Percentiles rank a stretch among this genome's conserved stretches.
phyloP scores from a whole-genome alignment of 2,329 filamentous ascomycete species.

The Bipolaris oryzae region DNA sequence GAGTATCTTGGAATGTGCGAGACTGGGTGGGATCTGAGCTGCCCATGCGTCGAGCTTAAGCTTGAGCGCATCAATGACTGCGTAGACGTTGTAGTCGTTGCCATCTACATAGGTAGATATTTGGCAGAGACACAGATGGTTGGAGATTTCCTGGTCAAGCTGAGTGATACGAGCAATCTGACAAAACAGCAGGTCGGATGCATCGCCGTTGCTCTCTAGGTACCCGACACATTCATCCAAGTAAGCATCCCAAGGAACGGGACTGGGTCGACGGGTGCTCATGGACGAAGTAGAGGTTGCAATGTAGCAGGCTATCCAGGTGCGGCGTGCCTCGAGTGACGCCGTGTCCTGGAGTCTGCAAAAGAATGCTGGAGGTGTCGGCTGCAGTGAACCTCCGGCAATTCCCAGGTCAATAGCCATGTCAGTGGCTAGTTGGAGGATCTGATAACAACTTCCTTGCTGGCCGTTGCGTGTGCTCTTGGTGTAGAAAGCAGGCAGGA shows the following conservation, averaged over 20 bases:
- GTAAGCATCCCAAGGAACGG: conserved; percentile 31
- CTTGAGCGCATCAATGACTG: conserved; percentile 23
- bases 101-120: conserved; percentile 25
- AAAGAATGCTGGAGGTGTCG: conserved; percentile 33
- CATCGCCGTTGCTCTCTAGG: conserved; percentile 26
- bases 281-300: conserved; percentile 28
- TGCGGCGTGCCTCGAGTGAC: conserved; percentile 35
- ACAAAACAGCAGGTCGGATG: conserved; percentile 30
- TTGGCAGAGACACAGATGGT: conserved; percentile 27
- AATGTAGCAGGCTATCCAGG: conserved; percentile 39
- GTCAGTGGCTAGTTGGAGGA: conserved; percentile 35
- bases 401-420: conserved; percentile 41
- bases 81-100: conserved; percentile 28
- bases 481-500: conserved; percentile 33
- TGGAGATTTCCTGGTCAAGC: conserved; percentile 31
- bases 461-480: conserved; percentile 25
- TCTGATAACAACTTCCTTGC: conserved; percentile 34
- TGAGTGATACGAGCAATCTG: conserved; percentile 33
- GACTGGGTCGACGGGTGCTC: conserved; percentile 26
- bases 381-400: conserved; percentile 29
- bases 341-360: conserved; percentile 24
- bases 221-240: conserved; percentile 29
- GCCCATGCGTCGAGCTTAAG: conserved; percentile 32
- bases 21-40: conserved; percentile 27
- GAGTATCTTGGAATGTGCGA: conserved; percentile 28